phyloP scores from a whole-genome alignment of 192 early-diverging fungal genomes.

The Umbelopsis isabellina region DNA sequence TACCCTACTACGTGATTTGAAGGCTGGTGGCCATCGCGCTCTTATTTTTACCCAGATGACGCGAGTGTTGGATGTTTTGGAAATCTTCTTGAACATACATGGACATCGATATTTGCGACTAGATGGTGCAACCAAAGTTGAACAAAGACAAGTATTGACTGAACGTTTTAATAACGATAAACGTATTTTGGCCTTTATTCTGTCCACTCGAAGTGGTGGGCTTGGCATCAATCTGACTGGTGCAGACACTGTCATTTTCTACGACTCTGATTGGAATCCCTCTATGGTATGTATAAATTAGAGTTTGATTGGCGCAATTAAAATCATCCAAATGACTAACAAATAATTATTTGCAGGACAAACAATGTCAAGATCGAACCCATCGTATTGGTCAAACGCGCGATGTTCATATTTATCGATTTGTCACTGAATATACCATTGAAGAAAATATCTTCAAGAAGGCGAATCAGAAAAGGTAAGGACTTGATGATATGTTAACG shows the following conservation, averaged over 20 bases:
- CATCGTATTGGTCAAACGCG: slow-evolving; percentile 73
- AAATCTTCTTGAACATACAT: slow-evolving; percentile 71
- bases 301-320: neutral
- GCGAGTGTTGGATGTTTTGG: slow-evolving; percentile 64
- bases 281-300: slow-evolving; percentile 52
- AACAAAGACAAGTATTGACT: slow-evolving; percentile 59
- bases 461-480: slow-evolving; percentile 71
- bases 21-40: slow-evolving; percentile 62
- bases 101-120: slow-evolving; percentile 64
- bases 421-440: slow-evolving; percentile 72
- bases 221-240: slow-evolving; percentile 78
- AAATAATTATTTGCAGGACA: slow-evolving; percentile 40
- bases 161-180: slow-evolving; percentile 64
- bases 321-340: neutral
- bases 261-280: slow-evolving; percentile 80
- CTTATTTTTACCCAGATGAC: slow-evolving; percentile 76
- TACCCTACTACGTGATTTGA: slow-evolving; percentile 54
- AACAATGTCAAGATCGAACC: slow-evolving; percentile 69
- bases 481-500: neutral
- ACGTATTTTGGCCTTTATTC: slow-evolving; percentile 58
- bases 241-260: slow-evolving; percentile 82
- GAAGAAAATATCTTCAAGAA: slow-evolving; percentile 81
- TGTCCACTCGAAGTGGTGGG: slow-evolving; percentile 72
- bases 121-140: slow-evolving; percentile 64
- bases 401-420: slow-evolving; percentile 78